phyloP scores from a whole-genome alignment of 2,329 filamentous ascomycete species.

The Pestalotiopsis sp. region DNA sequence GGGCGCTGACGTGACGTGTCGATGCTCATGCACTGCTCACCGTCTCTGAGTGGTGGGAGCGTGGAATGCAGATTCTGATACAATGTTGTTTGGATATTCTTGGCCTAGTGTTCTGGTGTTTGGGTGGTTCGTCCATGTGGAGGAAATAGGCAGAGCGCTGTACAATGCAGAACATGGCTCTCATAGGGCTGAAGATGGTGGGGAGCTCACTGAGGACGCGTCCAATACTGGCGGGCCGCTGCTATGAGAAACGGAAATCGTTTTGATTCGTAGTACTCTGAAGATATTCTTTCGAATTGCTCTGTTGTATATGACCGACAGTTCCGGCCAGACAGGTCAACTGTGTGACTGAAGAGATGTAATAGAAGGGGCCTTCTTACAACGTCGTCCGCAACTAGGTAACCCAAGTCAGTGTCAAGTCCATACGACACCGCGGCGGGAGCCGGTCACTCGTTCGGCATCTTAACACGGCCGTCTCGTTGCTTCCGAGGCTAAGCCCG shows the following conservation, averaged over 20 bases:
- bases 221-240: conserved; percentile 3
- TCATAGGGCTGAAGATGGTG: conserved; percentile 18
- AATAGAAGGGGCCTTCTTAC: not conserved
- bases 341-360: not conserved
- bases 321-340: not conserved
- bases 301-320: not conserved
- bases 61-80: not conserved
- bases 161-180: conserved; percentile 10
- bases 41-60: not conserved
- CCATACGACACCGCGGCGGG: not conserved
- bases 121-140: not conserved
- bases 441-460: not conserved
- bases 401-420: not conserved
- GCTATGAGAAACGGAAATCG: not conserved
- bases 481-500: not conserved
- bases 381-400: not conserved
- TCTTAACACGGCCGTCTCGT: not conserved
- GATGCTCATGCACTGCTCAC: conserved; percentile 4
- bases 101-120: not conserved
- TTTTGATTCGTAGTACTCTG: not conserved
- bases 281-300: not conserved
- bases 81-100: conserved; percentile 1
- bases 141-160: not conserved
- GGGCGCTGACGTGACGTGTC: not conserved
- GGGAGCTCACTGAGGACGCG: not conserved